phyloP scores from a whole-genome alignment of 208 protist species.

The Tetramitus jugosus region DNA sequence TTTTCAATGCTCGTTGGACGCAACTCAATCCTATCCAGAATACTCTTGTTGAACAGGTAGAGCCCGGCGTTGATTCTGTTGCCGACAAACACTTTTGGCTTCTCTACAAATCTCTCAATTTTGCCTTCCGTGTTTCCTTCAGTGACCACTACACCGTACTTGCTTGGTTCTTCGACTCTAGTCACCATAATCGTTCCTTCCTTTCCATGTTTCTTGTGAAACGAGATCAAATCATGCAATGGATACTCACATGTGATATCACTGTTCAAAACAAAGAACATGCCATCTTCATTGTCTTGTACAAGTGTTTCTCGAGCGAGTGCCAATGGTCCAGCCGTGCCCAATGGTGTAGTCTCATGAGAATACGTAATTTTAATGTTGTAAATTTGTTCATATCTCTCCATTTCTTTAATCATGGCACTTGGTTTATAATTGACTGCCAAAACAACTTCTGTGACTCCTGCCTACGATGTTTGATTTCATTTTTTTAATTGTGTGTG shows the following conservation, averaged over 20 bases:
- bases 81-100: constrained; percentile 85
- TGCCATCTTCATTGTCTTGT: constrained; percentile 60
- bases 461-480: neutral
- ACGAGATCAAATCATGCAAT: constrained; percentile 77
- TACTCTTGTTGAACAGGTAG: constrained; percentile 88
- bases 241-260: constrained; percentile 92
- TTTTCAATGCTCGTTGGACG: constrained; percentile 87
- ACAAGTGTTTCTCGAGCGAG: constrained; percentile 75
- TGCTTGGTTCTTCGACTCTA: constrained; percentile 88
- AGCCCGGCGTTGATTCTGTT: constrained; percentile 94
- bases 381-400: constrained; percentile 54
- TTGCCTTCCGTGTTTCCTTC: constrained; percentile 58
- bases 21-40: constrained; percentile 82
- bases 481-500: too few relatives aligned
- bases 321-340: constrained; percentile 90
- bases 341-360: constrained; percentile 85
- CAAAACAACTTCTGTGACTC: constrained; percentile 83
- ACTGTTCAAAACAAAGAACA: constrained; percentile 96
- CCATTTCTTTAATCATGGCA: constrained; percentile 78
- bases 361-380: constrained; percentile 87
- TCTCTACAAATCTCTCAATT: constrained; percentile 89
- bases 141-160: constrained; percentile 93
- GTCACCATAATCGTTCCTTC: constrained; percentile 93
- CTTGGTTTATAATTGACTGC: constrained; percentile 91
- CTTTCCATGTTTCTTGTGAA: constrained; percentile 82